These are phyloP conservation scores for Colletotrichum higginsianum DNA, from an alignment of 2,329 filamentous ascomycete species.

Conservation along the genomic window DNA sequence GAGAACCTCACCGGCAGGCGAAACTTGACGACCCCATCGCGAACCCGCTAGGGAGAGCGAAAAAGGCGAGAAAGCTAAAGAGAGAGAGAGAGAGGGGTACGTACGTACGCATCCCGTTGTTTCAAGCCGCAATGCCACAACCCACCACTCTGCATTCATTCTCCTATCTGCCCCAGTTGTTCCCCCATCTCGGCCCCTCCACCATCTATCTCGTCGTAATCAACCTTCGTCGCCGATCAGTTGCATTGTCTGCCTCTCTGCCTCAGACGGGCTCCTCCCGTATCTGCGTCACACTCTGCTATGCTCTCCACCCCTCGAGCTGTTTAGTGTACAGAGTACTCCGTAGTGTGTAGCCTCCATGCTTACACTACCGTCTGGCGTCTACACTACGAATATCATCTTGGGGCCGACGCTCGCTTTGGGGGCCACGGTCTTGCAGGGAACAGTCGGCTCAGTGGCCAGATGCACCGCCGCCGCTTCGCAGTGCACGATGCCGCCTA, in stretches of 20 bases:
- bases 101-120: conserved; percentile 18
- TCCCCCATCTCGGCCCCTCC: conserved; percentile 29
- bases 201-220: conserved; percentile 21
- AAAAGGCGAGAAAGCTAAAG: background rate
- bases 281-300: conserved; percentile 23
- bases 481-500: conserved; percentile 1
- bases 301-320: conserved; percentile 20
- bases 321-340: conserved; percentile 1
- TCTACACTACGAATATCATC: background rate
- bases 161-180: conserved; percentile 2
- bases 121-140: conserved; percentile 28
- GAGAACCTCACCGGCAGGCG: conserved; percentile 23
- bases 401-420: conserved; percentile 4
- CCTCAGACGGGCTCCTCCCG: conserved; percentile 14
- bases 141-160: conserved; percentile 9
- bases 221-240: conserved; percentile 34
- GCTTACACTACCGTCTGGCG: background rate
- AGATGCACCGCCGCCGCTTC: conserved; percentile 5
- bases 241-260: conserved; percentile 26
- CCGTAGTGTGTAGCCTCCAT: conserved; percentile 21
- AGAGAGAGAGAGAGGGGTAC: background rate
- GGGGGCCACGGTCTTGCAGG: conserved; percentile 24
- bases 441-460: conserved; percentile 15
- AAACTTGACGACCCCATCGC: conserved; percentile 4
- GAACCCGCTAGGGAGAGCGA: background rate